Percentiles rank a stretch among this genome's conserved stretches.
Conservation (phyloP, 192 early-diverging fungal genomes). For the Coemansia sp. region DNA sequence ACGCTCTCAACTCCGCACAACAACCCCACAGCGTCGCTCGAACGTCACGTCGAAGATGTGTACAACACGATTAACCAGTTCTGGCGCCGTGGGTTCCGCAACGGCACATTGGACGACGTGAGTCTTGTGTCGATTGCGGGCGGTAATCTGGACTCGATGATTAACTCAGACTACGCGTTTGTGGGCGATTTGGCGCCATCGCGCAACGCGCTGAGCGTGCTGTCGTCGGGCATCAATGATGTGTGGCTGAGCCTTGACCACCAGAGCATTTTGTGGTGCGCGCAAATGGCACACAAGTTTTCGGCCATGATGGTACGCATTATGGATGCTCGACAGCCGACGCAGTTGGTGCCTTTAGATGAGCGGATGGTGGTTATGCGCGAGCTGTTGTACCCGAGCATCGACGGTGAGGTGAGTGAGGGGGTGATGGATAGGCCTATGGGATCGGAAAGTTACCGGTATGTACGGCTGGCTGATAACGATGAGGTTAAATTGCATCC, state of each 20-base stretch:
- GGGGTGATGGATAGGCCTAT: not conserved
- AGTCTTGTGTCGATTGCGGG: constrained; percentile 86
- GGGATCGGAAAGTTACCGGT: constrained; percentile 17
- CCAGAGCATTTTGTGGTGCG: constrained; percentile 87
- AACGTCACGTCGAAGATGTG: constrained; percentile 54
- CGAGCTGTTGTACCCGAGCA: constrained; percentile 55
- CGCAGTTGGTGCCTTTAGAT: constrained; percentile 60
- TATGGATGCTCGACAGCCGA: constrained; percentile 59
- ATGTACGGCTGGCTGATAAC: constrained; percentile 9
- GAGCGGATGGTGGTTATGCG: constrained; percentile 68
- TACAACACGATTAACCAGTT: constrained; percentile 69
- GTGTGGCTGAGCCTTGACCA: constrained; percentile 92
- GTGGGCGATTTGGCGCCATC: constrained; percentile 63
- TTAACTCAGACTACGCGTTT: constrained; percentile 76
- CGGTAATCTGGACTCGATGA: constrained; percentile 81
- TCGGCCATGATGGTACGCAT: constrained; percentile 57
- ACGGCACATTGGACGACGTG: constrained; percentile 56
- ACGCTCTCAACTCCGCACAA: constrained; percentile 89
- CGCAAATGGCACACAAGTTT: constrained; percentile 77
- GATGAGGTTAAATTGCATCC: constrained; percentile 10
- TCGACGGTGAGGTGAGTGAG: constrained; percentile 17
- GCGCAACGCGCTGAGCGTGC: constrained; percentile 73
- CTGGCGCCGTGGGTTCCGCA: constrained; percentile 62
- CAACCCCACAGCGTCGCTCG: constrained; percentile 75
- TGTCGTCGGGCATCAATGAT: constrained; percentile 72